Evolutionary conservation across 2,329 filamentous ascomycete species (phyloP), one percentile per base, ranked within the genome.

Genomic region (Alternaria atra): DNA sequence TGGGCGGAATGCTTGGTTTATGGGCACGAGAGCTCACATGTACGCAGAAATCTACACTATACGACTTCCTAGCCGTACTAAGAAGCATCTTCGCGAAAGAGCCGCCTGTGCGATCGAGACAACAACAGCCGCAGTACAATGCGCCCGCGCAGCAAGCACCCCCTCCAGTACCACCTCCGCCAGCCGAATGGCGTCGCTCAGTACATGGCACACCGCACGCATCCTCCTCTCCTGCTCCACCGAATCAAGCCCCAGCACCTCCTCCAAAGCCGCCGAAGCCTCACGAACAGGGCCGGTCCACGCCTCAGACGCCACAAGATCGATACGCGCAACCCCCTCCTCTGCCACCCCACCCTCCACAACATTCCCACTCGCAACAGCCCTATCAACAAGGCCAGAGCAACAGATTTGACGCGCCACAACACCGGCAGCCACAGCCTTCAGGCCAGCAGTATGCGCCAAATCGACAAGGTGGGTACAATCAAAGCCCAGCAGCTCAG

Each of bases 71-170:
- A 2, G 88, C 87, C 15, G 91, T 97, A 29, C 81, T 99, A 4
- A 87, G 91, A 67, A 92, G 95, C 55, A 85, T 98, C 23, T 99
- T 99, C 75, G 90, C 93, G 37, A 97, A 96, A 80, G 95, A 99
- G 73, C 95, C 95, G 8, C 95, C 95, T 0, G 92, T 98, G 4
- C 89, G 95, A 61, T 89, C 93, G 34, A 89, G 89, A 71, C 82
- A 84, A 67, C 81, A 81, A 55, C 71, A 67, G 43, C 58, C 61
- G 17, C 82, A 84, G 66, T 79, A 80, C 37, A 72, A 75, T 58
- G 63, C 70, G 61, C 70, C 72, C 9, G 52, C 62, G 23, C 68
- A 65, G 44, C 76, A 69, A 59, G 75, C 79, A 65, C 68, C 79
- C 12, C 71, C 76, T 9, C 77, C 77, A 30, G 79, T 91, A n/a